Evolutionary conservation across 1,284 basidiomycete genomes (phyloP).

Genomic region (Cutaneotrichosporon dermatis): DNA sequence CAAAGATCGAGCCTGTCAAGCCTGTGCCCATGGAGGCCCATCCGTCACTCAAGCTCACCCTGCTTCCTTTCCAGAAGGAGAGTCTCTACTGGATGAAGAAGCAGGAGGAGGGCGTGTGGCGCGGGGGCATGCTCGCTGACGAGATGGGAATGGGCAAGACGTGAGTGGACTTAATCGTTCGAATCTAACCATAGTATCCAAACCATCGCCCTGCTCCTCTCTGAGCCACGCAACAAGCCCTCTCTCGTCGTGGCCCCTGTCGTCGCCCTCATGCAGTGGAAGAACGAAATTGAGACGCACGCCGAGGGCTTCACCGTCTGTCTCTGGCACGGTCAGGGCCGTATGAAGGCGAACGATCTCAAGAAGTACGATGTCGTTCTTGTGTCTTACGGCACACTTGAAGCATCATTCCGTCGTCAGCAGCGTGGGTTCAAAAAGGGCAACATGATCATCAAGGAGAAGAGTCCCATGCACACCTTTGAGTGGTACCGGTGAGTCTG

Average conservation of each 20-base stretch:
- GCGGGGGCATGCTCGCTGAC: slow-evolving; percentile 85
- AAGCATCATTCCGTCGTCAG: slow-evolving; percentile 90
- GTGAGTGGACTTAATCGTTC: slow-evolving; percentile 21
- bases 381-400: slow-evolving; percentile 69
- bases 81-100: slow-evolving; percentile 93
- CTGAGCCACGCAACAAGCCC: slow-evolving; percentile 61
- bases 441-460: slow-evolving; percentile 79
- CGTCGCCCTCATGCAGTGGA: slow-evolving; percentile 98
- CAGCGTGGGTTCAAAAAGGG: slow-evolving; percentile 85
- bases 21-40: slow-evolving; percentile 77
- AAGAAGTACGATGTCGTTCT: slow-evolving; percentile 77
- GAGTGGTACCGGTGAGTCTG: slow-evolving; percentile 66
- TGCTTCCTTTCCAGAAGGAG: slow-evolving; percentile 76
- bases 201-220: slow-evolving; percentile 83
- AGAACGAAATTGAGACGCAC: slow-evolving; percentile 83
- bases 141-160: slow-evolving; percentile 82
- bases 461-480: slow-evolving; percentile 77
- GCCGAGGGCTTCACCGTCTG: slow-evolving; percentile 71
- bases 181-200: slow-evolving; percentile 66
- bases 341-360: slow-evolving; percentile 61
- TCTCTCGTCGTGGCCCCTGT: slow-evolving; percentile 94
- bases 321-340: slow-evolving; percentile 80
- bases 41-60: slow-evolving; percentile 62
- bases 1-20: slow-evolving; percentile 59
- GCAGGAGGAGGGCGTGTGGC: slow-evolving; percentile 84